These are phyloP conservation scores for Cyberlindnera misumaiensis DNA, from an alignment of 805 yeast species.

Conservation along the genomic window DNA sequence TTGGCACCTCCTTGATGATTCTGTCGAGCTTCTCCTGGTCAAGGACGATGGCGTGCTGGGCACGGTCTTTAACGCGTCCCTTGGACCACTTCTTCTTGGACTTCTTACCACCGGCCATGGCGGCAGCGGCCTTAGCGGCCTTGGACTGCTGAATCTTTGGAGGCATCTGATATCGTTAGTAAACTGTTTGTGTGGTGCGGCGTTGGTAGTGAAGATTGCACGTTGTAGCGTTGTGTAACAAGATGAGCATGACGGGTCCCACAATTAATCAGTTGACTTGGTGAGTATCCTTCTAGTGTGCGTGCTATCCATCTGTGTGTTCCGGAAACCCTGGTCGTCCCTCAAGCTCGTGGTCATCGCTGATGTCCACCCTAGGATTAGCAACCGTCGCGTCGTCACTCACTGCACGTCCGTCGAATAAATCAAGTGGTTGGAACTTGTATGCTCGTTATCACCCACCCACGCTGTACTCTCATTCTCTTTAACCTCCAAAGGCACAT, in stretches of 20 bases:
- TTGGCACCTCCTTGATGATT: conserved; percentile 98
- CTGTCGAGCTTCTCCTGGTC: conserved; percentile 99
- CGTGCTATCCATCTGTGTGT: too few species aligned
- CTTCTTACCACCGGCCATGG: conserved; percentile 99
- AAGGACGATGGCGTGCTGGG: conserved; percentile 93
- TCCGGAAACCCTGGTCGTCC: too few species aligned
- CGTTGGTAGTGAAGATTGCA: too few species aligned
- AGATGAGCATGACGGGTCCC: too few species aligned
- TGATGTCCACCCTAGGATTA: too few species aligned
- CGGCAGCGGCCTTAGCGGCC: conserved; percentile 99
- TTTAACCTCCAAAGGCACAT: conserved; percentile 3
- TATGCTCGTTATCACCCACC: neutral
- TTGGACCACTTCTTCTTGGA: conserved; percentile 99
- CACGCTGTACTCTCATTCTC: neutral
- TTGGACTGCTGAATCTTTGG: conserved; percentile 98
- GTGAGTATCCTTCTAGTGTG: too few species aligned
- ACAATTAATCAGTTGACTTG: too few species aligned
- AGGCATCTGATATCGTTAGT: conserved; percentile 61
- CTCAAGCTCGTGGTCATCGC: too few species aligned
- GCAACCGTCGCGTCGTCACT: neutral
- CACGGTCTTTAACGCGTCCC: conserved; percentile 99
- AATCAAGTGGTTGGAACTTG: too few species aligned
- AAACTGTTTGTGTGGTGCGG: neutral
- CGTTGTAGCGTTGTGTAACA: too few species aligned
- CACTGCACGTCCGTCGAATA: too few species aligned